Evolutionary conservation across 176 grass and related monocot species (phyloP), one percentile per base, ranked within the genome.

Genomic region (Oryza meyeriana): DNA sequence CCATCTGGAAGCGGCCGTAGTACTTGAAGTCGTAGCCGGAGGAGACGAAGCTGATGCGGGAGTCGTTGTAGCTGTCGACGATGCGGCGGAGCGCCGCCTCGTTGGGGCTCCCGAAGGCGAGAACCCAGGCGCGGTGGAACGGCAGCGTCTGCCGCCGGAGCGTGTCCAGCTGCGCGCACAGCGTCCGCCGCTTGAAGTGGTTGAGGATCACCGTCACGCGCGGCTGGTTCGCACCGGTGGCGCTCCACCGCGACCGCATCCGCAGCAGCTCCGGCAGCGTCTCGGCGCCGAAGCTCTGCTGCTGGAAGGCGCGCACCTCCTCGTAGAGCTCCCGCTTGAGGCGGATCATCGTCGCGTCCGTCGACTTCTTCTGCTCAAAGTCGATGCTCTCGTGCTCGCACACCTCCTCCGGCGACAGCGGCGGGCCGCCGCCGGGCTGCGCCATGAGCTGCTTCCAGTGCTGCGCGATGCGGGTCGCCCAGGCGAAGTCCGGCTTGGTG

Each of bases 1-100:
- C 93, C 93, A 99, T 94, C 83, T 95, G 96, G 80, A 99, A 99
- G 0, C 96, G 85, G n/a, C 96, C 93, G 30, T 99, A 99, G 88
- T 99, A 99, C 85, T 95, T 95, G 92, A 99, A 99, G 84, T 99
- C 93, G 72, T 99, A 92, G 47, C 79, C 87, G 1, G 96, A 99
- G 55, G 90, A 69, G 68, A 95, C 87, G 85, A 99, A 99, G 90
- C 93, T 99, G 78, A 99, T 29, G 3, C 91, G 86, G 4, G 91
- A 90, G 79, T 99, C 71, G 89, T 99, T 99, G 87, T 99, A 95
- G 83, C 87, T 88, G 41, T 88, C 93, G 0, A 91, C 91, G 57
- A 99, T 99, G 2, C 85, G 85, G 6, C 81, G 88, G 12, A 93
- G 87, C 17, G 85, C 64, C 10, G 73, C 71, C 85, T 95, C 93